phyloP scores from a whole-genome alignment of 352 stramenopile species.

The Phytophthora fragariae region DNA sequence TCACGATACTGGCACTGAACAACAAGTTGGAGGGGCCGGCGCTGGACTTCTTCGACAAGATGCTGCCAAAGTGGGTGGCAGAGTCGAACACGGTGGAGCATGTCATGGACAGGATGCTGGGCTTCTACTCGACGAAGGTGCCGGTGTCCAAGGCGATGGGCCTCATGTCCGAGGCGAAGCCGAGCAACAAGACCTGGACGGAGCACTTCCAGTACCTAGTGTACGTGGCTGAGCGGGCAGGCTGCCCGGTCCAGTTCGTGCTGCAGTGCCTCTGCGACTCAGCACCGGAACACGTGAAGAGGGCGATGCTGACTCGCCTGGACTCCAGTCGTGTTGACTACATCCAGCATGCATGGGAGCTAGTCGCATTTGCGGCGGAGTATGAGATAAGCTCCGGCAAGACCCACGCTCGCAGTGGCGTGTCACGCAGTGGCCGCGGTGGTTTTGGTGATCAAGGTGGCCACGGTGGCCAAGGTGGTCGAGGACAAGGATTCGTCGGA shows the following conservation, averaged over 20 bases:
- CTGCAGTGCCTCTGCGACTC: slow-evolving; percentile 9
- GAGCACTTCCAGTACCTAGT: slow-evolving; percentile 21
- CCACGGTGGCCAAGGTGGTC: neutral
- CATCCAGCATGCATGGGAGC: slow-evolving; percentile 9
- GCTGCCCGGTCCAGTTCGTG: slow-evolving; percentile 4
- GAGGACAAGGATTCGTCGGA: neutral
- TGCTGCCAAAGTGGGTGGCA: neutral
- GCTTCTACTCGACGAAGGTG: neutral
- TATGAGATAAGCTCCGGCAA: neutral
- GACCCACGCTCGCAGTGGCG: neutral
- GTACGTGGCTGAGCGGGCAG: neutral
- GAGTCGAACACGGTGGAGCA: neutral
- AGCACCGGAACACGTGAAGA: neutral
- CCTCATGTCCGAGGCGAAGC: neutral
- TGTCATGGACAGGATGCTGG: neutral
- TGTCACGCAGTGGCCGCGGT: neutral
- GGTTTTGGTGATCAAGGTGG: neutral
- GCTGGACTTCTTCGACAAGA: neutral
- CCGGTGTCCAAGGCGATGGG: neutral
- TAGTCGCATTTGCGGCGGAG: slow-evolving; percentile 6
- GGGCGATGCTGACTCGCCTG: slow-evolving; percentile 4
- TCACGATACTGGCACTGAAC: neutral
- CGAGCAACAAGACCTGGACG: slow-evolving; percentile 1
- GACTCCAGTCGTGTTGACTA: slow-evolving; percentile 1
- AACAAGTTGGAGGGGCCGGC: neutral